phyloP scores from a whole-genome alignment of 1,139 yeast genomes.

The Sugiyamaella castrensis region DNA sequence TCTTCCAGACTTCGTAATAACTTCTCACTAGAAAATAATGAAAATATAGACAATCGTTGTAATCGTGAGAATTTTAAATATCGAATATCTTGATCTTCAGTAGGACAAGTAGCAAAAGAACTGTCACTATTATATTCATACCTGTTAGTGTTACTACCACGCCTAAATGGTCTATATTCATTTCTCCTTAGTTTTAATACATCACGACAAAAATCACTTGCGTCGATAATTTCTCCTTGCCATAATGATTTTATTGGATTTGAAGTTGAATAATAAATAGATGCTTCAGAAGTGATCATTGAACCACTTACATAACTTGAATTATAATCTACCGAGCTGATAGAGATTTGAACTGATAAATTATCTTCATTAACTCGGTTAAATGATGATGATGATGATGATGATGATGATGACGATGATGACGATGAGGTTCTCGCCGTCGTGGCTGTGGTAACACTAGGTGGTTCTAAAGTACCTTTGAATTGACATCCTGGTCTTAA shows the following conservation, averaged over 20 bases:
- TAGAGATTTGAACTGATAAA: slow-evolving; percentile 1
- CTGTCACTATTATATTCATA: background rate
- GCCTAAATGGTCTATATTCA: slow-evolving; percentile 3
- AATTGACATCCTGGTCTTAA: slow-evolving; percentile 5
- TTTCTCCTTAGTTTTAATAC: slow-evolving; percentile 1
- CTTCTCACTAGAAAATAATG: slow-evolving; percentile 6
- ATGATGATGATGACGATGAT: background rate
- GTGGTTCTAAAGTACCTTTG: slow-evolving; percentile 5
- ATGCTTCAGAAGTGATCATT: slow-evolving; percentile 4
- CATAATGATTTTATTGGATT: slow-evolving; percentile 6
- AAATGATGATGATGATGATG: background rate
- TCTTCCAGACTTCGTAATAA: slow-evolving; percentile 7
- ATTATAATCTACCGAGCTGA: slow-evolving; percentile 7
- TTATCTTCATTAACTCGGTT: slow-evolving; percentile 6
- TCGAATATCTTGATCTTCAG: slow-evolving; percentile 1
- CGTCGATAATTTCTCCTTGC: slow-evolving; percentile 9
- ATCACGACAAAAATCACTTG: slow-evolving; percentile 4
- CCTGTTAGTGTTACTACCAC: background rate
- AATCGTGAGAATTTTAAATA: slow-evolving; percentile 9
- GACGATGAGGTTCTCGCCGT: background rate
- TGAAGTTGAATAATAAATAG: slow-evolving; percentile 2
- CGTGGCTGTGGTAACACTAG: background rate
- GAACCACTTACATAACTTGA: slow-evolving; percentile 2
- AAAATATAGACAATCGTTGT: slow-evolving; percentile 6
- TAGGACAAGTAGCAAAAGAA: background rate